These are phyloP conservation scores for Kazachstania kunashirensis DNA, from an alignment of 805 yeast genomes.

Conservation along the genomic window DNA sequence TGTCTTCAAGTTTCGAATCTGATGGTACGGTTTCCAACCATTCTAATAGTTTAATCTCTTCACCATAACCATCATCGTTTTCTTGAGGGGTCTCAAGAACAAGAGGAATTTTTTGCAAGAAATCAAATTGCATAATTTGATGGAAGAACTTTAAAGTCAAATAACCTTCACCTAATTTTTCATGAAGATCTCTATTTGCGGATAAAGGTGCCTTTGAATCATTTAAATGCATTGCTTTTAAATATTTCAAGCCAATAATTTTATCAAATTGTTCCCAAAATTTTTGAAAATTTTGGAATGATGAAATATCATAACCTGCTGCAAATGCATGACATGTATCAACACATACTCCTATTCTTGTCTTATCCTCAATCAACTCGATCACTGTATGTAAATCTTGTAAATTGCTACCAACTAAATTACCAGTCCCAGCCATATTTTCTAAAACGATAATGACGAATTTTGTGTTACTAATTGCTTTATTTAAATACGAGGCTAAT, in stretches of 20 bases:
- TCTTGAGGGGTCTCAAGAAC: constrained; percentile 77
- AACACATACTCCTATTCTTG: constrained; percentile 87
- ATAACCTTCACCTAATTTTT: constrained; percentile 80
- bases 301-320: constrained; percentile 85
- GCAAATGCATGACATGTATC: constrained; percentile 97
- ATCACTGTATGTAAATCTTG: constrained; percentile 72
- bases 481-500: constrained; percentile 71
- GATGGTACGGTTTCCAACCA: constrained; percentile 44
- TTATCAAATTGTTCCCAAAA: constrained; percentile 76
- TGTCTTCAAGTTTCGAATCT: constrained; percentile 29
- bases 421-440: constrained; percentile 97
- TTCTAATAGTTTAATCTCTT: constrained; percentile 72
- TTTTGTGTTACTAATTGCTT: constrained; percentile 60
- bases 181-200: constrained; percentile 86
- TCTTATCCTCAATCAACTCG: constrained; percentile 65
- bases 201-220: constrained; percentile 93
- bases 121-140: constrained; percentile 50
- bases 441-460: constrained; percentile 86
- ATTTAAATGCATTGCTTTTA: constrained; percentile 77
- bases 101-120: constrained; percentile 61
- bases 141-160: constrained; percentile 80
- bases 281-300: constrained; percentile 42
- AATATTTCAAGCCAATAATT: constrained; percentile 61
- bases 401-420: constrained; percentile 71
- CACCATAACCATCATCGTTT: constrained; percentile 63